Conservation (phyloP, 352 stramenopile genomes). For the Pythium sp. region DNA sequence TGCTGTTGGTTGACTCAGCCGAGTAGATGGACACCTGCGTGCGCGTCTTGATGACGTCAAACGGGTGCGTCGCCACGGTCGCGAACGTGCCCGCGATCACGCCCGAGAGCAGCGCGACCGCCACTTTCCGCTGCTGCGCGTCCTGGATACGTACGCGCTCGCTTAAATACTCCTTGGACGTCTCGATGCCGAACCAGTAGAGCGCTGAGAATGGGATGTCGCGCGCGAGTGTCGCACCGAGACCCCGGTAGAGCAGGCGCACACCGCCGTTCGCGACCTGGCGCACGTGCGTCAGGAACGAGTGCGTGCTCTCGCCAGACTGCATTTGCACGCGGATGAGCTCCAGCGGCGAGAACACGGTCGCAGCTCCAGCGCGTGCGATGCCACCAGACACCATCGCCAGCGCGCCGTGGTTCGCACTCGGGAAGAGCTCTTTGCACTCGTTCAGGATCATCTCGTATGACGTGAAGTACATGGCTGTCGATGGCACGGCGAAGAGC, state of each 20-base stretch:
- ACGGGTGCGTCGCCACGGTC: constrained; percentile 90
- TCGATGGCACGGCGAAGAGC: constrained; percentile 91
- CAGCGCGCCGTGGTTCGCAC: constrained; percentile 35
- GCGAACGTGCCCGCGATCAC: constrained; percentile 80
- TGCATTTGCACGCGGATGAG: constrained; percentile 88
- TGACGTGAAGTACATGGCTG: constrained; percentile 91
- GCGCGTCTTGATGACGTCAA: constrained; percentile 95
- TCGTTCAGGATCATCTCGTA: constrained; percentile 82
- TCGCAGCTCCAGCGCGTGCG: constrained; percentile 51
- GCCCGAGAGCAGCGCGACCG: constrained; percentile 82
- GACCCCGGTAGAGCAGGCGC: constrained; percentile 57
- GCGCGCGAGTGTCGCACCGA: constrained; percentile 88
- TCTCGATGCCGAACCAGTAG: constrained; percentile 93
- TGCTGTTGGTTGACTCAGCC: constrained; percentile 16
- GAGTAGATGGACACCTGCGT: constrained; percentile 62
- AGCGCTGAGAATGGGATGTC: constrained; percentile 95
- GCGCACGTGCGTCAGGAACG: constrained; percentile 45
- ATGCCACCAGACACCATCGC: constrained; percentile 49
- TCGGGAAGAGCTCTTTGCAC: constrained; percentile 35
- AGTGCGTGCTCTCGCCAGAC: constrained; percentile 47
- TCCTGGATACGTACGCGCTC: constrained; percentile 27
- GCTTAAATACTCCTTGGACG: constrained; percentile 53
- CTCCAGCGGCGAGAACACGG: constrained; percentile 83
- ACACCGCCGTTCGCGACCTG: constrained; percentile 38
- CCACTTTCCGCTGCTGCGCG: constrained; percentile 29